A percentile compares a stretch with the other conserved stretches of the same genome.
phyloP scores from a whole-genome alignment of 139 green algal genomes.

The Raphidocelis subcapitata region DNA sequence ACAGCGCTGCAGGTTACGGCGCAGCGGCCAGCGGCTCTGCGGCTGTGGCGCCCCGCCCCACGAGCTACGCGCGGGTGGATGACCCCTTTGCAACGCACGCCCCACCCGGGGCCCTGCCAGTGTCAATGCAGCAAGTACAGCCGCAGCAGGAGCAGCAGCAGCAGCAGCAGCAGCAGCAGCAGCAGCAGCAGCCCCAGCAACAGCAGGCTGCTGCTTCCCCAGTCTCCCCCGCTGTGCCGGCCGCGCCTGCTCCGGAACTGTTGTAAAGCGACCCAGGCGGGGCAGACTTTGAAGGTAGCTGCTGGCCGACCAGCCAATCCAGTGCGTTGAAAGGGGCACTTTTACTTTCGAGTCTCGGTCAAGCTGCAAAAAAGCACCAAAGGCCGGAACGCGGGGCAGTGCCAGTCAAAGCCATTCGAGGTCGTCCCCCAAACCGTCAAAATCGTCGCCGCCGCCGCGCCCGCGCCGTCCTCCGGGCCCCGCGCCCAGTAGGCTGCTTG shows the following conservation, averaged over 20 bases:
- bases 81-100: neutral
- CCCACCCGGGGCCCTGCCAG: neutral
- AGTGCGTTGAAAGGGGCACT: too few species aligned
- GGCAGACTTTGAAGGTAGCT: neutral
- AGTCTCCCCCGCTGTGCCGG: neutral
- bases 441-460: neutral
- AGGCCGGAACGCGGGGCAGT: neutral
- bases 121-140: neutral
- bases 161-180: constrained; percentile 4
- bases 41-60: too few species aligned
- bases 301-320: neutral
- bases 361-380: neutral
- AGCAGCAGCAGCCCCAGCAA: neutral
- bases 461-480: neutral
- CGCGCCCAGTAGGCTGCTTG: constrained; percentile 26
- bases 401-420: too few species aligned
- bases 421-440: too few species aligned
- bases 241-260: neutral
- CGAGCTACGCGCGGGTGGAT: too few species aligned
- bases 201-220: neutral
- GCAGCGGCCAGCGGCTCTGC: too few species aligned
- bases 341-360: too few species aligned
- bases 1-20: too few species aligned
- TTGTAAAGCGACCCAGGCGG: neutral
- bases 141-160: neutral